Evolutionary conservation across 192 early-diverging fungal species (phyloP), one percentile per base, ranked within the genome.

Genomic region (Coemansia sp.): DNA sequence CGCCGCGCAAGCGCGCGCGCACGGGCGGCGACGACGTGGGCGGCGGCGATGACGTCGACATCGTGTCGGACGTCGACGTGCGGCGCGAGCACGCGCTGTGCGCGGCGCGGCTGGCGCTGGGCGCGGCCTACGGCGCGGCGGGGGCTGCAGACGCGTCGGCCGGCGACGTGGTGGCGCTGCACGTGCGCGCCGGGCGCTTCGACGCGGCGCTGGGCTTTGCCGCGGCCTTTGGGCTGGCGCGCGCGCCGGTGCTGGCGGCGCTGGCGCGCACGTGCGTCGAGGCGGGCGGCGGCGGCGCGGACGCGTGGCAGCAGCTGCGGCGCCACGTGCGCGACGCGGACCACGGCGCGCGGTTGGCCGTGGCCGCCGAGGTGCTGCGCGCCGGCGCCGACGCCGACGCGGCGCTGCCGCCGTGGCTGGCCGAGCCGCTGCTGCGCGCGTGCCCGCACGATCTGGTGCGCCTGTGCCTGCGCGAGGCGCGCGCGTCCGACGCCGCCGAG

Each of bases 381-480:
- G 35, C 67, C 36, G 34, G 36, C 4, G 42, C 70, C 43, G 62
- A 62, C 14, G 13, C 31, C 23, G 71, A 70, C 45, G 49, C 59
- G 3, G 36, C 22, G 14, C 40, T 70, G 35, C 51, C 71, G 15
- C 72, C 78, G 11, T 80, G 78, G 78, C 63, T 80, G 2, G 36
- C 67, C 5, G 25, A 51, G 10, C 57, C 35, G 32, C 53, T 80
- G 15, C 40, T 80, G 41, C 60, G 25, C 2, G 34, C 36, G 30
- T 65, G 71, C 22, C 71, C 78, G 27, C 71, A 80, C 36, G 63
- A 69, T 37, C 53, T 80, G 19, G 58, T 80, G n/a, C 63, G 78
- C 6, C 43, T 71, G 42, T 69, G 66, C 14, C 34, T 80, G 23
- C 63, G 58, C 32, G 34, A 64, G 35, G 71, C 71, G 1, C 65